Percentiles rank a stretch among this genome's conserved stretches.
Conservation (phyloP, 192 early-diverging fungal species). For the Rhizophagus prolifer region DNA sequence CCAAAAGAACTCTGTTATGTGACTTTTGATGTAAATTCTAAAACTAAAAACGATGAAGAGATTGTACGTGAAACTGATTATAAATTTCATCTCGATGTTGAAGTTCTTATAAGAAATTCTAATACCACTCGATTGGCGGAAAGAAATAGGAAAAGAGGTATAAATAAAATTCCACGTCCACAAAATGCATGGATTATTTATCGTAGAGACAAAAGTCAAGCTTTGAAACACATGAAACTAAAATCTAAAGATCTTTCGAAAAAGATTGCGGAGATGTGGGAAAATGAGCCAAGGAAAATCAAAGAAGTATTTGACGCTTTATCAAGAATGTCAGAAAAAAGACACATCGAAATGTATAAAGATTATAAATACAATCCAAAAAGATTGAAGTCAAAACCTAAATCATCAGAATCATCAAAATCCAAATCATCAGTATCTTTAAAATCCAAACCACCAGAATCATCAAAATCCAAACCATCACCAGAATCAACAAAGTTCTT, state of each 20-base stretch:
- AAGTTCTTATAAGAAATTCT: not conserved
- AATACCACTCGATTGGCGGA: not conserved
- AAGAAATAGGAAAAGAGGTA: not conserved
- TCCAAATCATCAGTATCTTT: too few species aligned
- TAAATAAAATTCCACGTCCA: not conserved
- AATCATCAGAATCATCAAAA: too few species aligned
- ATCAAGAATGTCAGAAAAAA: not conserved
- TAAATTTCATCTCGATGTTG: not conserved
- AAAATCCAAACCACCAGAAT: too few species aligned
- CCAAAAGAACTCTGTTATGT: too few species aligned
- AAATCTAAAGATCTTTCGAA: not conserved
- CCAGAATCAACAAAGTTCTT: too few species aligned
- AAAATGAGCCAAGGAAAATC: not conserved
- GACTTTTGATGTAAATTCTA: too few species aligned
- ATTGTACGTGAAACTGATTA: not conserved
- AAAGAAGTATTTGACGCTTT: not conserved
- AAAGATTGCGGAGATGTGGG: not conserved
- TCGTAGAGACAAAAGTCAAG: not conserved
- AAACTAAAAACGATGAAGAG: not conserved
- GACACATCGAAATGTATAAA: not conserved
- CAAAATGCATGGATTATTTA: not conserved
- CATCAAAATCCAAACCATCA: too few species aligned
- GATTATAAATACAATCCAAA: not conserved
- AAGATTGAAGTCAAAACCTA: not conserved
- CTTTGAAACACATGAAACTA: not conserved